phyloP scores from a whole-genome alignment of 768 basidiomycete genomes.

The Coprinellus micaceus region DNA sequence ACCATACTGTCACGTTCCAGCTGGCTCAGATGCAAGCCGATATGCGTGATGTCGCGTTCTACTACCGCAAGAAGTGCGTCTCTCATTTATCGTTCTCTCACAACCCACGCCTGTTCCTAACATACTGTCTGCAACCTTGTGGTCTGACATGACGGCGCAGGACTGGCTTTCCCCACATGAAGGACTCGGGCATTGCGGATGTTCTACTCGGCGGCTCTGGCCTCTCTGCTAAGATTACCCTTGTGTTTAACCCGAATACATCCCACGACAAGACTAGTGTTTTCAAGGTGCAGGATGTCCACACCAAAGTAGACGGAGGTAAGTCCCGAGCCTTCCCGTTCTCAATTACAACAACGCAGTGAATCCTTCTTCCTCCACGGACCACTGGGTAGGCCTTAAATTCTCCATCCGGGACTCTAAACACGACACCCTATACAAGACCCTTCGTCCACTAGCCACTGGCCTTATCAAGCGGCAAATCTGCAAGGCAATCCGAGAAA shows the following conservation, averaged over 20 bases:
- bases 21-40: conserved; percentile 89
- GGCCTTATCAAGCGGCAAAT: conserved; percentile 77
- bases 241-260: conserved; percentile 8
- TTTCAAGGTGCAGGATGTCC: conserved; percentile 67
- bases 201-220: conserved; percentile 83
- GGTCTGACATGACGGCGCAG: too few relatives aligned
- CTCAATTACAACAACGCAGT: too few relatives aligned
- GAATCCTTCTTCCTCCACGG: too few relatives aligned
- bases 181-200: conserved; percentile 82
- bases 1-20: conserved; percentile 72
- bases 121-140: too few relatives aligned
- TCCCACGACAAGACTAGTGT: conserved; percentile 61
- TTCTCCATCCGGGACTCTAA: conserved; percentile 90
- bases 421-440: conserved; percentile 87
- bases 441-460: conserved; percentile 73
- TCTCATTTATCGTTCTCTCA: too few relatives aligned
- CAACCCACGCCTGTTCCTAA: too few relatives aligned
- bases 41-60: conserved; percentile 91
- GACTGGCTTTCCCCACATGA: conserved; percentile 74
- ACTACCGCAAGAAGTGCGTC: conserved; percentile 87
- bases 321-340: too few relatives aligned
- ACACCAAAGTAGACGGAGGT: conserved; percentile 72
- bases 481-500: conserved; percentile 52
- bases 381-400: conserved; percentile 76
- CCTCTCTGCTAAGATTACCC: conserved; percentile 55